phyloP scores from a whole-genome alignment of 2,329 filamentous ascomycete genomes.

The Sclerotinia trifoliorum region DNA sequence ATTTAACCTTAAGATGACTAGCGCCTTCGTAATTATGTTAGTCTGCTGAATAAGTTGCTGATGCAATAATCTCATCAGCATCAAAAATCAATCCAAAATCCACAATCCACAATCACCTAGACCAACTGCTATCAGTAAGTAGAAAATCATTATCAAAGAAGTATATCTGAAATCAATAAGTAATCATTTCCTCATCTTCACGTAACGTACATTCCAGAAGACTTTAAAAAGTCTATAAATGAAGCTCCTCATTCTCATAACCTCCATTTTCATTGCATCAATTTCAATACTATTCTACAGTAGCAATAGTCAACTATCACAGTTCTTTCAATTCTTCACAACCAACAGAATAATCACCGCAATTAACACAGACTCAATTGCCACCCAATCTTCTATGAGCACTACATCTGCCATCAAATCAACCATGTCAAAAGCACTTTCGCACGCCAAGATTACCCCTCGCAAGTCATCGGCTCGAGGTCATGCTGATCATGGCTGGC shows the following conservation, averaged over 20 bases:
- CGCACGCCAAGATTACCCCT: conserved; percentile 69
- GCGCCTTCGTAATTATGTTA: neutral
- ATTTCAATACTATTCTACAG: conserved; percentile 35
- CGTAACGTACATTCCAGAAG: conserved; percentile 16
- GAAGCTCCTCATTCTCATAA: conserved; percentile 38
- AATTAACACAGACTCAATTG: conserved; percentile 19
- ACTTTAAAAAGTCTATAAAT: conserved; percentile 36
- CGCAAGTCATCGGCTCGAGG: conserved; percentile 72
- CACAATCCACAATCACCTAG: conserved; percentile 1
- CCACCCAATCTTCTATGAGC: conserved; percentile 31
- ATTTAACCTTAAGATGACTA: neutral
- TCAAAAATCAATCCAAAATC: conserved; percentile 13
- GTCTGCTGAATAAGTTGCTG: conserved; percentile 17
- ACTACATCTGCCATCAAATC: conserved; percentile 39
- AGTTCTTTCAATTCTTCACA: conserved; percentile 31
- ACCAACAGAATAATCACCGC: conserved; percentile 6
- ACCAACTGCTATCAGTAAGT: conserved; percentile 11
- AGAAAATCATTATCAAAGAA: conserved; percentile 2
- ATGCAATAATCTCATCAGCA: conserved; percentile 10
- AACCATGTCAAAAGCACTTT: conserved; percentile 61
- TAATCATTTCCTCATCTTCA: conserved; percentile 22
- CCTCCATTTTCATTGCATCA: conserved; percentile 39
- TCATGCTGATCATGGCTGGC: conserved; percentile 80
- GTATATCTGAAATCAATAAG: conserved; percentile 16
- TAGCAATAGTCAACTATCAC: conserved; percentile 33